Percentiles rank a stretch among this genome's conserved stretches.
Conservation (phyloP, 768 basidiomycete genomes). For the Hypsizygus marmoreus region DNA sequence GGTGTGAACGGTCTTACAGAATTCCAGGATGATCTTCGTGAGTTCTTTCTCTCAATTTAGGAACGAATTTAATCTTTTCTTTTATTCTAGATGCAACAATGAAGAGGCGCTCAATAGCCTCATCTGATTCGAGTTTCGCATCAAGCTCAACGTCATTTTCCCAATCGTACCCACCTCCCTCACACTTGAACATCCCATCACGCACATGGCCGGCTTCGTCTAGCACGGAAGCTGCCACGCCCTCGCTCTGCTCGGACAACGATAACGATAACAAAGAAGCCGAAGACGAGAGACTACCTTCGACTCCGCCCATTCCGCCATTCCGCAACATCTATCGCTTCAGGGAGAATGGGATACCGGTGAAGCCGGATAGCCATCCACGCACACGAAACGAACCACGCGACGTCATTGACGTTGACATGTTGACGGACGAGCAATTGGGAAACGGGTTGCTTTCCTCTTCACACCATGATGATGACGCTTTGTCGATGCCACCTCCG, state of each 20-base stretch:
- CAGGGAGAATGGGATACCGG: constrained; percentile 18
- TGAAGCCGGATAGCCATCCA: constrained; percentile 3
- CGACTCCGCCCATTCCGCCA: constrained; percentile 48
- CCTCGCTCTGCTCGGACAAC: constrained; percentile 76
- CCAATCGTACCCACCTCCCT: constrained; percentile 21
- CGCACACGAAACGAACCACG: background rate
- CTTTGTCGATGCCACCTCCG: constrained; percentile 16
- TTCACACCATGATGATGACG: background rate
- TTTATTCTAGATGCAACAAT: constrained; percentile 21
- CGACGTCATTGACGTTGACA: constrained; percentile 40
- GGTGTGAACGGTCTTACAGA: constrained; percentile 26
- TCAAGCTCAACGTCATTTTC: constrained; percentile 22
- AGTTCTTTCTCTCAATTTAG: constrained; percentile 16
- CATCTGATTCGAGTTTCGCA: constrained; percentile 29
- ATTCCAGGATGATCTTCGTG: constrained; percentile 33
- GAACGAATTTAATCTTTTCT: background rate
- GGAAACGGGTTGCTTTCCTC: background rate
- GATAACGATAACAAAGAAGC: constrained; percentile 51
- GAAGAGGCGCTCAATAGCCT: constrained; percentile 39
- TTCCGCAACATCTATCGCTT: constrained; percentile 22
- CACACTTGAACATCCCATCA: constrained; percentile 12
- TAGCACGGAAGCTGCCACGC: constrained; percentile 50
- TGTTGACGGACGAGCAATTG: constrained; percentile 20
- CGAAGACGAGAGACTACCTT: constrained; percentile 51
- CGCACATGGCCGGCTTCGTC: constrained; percentile 15